phyloP scores from a whole-genome alignment of 805 yeast genomes.

The Saccharomyces jurei region DNA sequence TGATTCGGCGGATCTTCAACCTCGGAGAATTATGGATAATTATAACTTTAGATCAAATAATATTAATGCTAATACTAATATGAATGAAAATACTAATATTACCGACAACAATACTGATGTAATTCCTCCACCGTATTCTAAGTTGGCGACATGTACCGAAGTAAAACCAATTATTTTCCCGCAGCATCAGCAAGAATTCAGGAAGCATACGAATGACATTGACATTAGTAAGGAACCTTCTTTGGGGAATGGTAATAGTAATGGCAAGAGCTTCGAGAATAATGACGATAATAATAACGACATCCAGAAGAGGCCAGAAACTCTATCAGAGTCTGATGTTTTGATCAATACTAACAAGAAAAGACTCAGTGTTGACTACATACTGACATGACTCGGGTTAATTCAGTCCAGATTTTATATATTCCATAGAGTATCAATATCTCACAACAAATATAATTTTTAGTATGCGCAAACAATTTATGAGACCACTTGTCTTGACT shows the following conservation, averaged over 20 bases:
- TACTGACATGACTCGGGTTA: neutral
- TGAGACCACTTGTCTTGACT: neutral
- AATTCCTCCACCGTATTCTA: neutral
- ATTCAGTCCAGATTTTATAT: neutral
- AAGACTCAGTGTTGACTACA: neutral
- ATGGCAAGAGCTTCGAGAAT: neutral
- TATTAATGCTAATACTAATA: neutral
- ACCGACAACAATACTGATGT: neutral
- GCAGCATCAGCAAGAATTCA: neutral
- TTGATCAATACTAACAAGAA: neutral
- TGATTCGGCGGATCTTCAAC: neutral
- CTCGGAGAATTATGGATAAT: neutral
- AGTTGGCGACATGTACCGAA: neutral
- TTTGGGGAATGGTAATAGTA: neutral
- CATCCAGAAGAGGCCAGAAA: neutral
- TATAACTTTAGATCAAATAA: neutral
- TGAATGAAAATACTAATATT: too few species aligned
- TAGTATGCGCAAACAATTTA: neutral
- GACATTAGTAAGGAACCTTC: neutral
- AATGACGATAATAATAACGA: neutral
- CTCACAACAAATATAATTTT: neutral
- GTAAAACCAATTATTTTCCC: neutral
- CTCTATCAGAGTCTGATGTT: neutral
- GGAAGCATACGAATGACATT: neutral
- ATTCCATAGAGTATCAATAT: neutral